Evolutionary conservation across 257 asterid species (phyloP), one percentile per base, ranked within the genome.

Genomic region (Echium plantagineum): DNA sequence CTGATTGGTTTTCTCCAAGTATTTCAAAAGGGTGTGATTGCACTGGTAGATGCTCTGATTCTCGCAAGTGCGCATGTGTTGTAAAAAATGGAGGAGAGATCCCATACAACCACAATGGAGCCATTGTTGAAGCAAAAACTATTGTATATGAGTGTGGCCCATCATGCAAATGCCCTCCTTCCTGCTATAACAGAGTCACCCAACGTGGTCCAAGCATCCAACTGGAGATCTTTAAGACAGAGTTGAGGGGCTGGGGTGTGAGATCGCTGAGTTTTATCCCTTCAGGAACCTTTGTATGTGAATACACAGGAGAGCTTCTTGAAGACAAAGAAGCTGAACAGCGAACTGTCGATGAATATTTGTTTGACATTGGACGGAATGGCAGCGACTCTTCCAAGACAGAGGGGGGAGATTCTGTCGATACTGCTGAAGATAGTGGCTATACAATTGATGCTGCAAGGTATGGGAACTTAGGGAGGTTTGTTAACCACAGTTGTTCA

Each of bases 401-500:
- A 55, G 68, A 35, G 46, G 68, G 38, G 6, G 19, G 42, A 54
- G 63, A 63, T 38, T 35, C 55, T 7, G 32, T 55, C 31, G 67
- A 72, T 24, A 38, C 64, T 46, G 63, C 31, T 28, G 66, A 63
- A 17, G 59, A 52, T 7, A 67, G 58, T 62, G 71, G 59, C 2
- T 53, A 21, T 30, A 66, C 68, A 8, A 59, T 80, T 59, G 87
- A 82, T 76, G 80, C 83, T 0, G 55, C 67, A 5, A 24, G 66
- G 42, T 60, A 24, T 53, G 94, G 87, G 9, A 85, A 85, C 21
- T 80, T 85, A 7, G 84, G 82, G 32, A 72, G 87, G 65, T 85
- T 84, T 53, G 66, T 85, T 31, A 78, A 69, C 56, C 74, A 76
- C 21, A 66, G 82, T 57, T 65, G 74, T 59, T 68, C 79, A 0